Percentiles rank a stretch among this genome's conserved stretches.
Conservation (phyloP, 306 rosid genomes). For the Fagus crenata region DNA sequence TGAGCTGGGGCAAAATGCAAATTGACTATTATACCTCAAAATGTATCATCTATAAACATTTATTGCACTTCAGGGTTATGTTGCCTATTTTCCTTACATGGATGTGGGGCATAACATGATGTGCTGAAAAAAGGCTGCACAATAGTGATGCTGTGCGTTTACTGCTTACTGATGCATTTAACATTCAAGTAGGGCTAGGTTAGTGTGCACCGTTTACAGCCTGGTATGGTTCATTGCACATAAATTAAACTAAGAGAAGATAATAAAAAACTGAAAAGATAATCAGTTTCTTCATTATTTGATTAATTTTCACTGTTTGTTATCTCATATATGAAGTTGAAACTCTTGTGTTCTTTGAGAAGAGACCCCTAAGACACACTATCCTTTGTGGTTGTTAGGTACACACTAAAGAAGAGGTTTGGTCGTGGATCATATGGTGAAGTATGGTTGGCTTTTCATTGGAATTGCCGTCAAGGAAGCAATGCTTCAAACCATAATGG, state of each 20-base stretch:
- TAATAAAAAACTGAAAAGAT: too few species aligned
- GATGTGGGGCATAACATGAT: not conserved
- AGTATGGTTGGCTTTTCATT: constrained; percentile 94
- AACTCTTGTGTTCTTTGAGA: constrained; percentile 23
- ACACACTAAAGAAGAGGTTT: constrained; percentile 74
- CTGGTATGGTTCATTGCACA: not conserved
- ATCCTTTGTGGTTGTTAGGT: constrained; percentile 57
- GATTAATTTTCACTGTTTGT: not conserved
- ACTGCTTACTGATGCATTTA: not conserved
- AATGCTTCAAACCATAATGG: constrained; percentile 40
- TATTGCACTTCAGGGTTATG: constrained; percentile 20
- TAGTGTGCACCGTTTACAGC: not conserved
- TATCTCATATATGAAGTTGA: constrained; percentile 4
- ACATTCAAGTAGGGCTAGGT: not conserved
- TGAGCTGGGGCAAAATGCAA: not conserved
- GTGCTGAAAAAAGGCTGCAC: not conserved
- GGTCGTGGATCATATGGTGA: constrained; percentile 98
- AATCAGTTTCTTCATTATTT: not conserved
- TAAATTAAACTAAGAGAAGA: not conserved
- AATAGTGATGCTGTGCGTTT: constrained; percentile 3
- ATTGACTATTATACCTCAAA: not conserved
- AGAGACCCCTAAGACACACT: constrained; percentile 9
- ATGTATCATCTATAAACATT: not conserved
- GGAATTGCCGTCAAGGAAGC: constrained; percentile 67
- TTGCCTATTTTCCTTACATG: constrained; percentile 15